These are phyloP conservation scores for Paraconiothyrium brasiliense DNA, from an alignment of 2,329 filamentous ascomycete genomes.

Conservation along the genomic window DNA sequence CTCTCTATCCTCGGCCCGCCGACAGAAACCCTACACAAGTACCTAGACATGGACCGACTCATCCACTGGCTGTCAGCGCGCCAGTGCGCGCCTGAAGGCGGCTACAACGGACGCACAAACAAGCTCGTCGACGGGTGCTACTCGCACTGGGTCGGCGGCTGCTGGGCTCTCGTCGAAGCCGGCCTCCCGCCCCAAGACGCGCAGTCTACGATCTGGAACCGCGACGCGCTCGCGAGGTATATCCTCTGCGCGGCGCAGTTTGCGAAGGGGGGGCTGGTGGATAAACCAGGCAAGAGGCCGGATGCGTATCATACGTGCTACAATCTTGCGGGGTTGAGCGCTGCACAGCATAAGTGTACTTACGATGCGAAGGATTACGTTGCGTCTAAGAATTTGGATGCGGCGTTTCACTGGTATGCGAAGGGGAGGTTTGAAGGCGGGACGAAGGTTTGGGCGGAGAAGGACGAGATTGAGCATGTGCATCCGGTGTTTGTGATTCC, in stretches of 20 bases:
- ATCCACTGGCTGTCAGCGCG: constrained; percentile 88
- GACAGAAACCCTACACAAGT: constrained; percentile 76
- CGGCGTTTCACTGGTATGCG: constrained; percentile 54
- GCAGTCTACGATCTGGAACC: constrained; percentile 71
- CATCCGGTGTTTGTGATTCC: too few relatives aligned
- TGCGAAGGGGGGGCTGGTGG: constrained; percentile 83
- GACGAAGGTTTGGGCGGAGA: too few relatives aligned
- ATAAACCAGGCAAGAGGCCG: constrained; percentile 89
- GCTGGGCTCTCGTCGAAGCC: constrained; percentile 90
- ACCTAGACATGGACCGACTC: constrained; percentile 78
- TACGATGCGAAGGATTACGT: constrained; percentile 52
- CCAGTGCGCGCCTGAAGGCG: constrained; percentile 90
- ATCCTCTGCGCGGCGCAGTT: constrained; percentile 87
- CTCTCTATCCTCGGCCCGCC: constrained; percentile 86
- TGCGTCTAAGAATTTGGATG: constrained; percentile 40
- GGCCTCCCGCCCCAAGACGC: constrained; percentile 62
- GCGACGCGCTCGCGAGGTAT: constrained; percentile 86
- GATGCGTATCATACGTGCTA: constrained; percentile 96
- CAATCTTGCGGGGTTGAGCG: constrained; percentile 84
- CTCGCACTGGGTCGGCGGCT: constrained; percentile 96
- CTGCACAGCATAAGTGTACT: constrained; percentile 73
- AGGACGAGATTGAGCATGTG: too few relatives aligned
- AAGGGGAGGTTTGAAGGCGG: too few relatives aligned
- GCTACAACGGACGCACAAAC: constrained; percentile 93
- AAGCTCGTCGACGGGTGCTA: constrained; percentile 99